These are phyloP conservation scores for Aspergillus ellipticus DNA, from an alignment of 495 filamentous ascomycete genomes.

Conservation along the genomic window DNA sequence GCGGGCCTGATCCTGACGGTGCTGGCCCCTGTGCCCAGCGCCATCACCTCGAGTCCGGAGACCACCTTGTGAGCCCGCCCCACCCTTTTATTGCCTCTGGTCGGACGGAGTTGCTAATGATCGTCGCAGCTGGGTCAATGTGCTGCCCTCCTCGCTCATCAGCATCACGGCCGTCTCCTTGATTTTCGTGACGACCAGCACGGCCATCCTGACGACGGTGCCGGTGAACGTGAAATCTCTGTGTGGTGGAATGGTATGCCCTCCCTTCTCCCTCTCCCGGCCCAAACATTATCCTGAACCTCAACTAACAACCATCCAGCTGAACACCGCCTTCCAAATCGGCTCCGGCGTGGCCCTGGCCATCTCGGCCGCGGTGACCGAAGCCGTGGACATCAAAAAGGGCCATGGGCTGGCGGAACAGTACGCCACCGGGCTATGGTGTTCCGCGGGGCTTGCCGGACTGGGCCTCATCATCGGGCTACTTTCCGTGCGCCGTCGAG, in stretches of 20 bases:
- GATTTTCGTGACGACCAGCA: conserved; percentile 37
- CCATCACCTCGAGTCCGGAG: conserved; percentile 25
- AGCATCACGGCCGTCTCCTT: conserved; percentile 38
- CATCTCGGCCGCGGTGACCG: conserved; percentile 35
- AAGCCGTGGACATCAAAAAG: conserved; percentile 31
- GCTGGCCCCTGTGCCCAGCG: conserved; percentile 31
- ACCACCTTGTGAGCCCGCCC: conserved; percentile 23
- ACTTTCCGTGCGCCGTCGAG: conserved; percentile 25
- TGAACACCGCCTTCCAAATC: conserved; percentile 40
- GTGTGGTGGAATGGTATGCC: conserved; percentile 33
- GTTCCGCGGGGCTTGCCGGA: conserved; percentile 30
- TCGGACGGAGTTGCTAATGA: conserved; percentile 9
- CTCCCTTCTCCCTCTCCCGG: not conserved
- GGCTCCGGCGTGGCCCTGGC: conserved; percentile 35
- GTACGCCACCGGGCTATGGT: conserved; percentile 37
- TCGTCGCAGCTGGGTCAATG: conserved; percentile 30
- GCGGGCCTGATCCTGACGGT: conserved; percentile 27
- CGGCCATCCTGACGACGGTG: conserved; percentile 32
- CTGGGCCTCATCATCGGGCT: conserved; percentile 29
- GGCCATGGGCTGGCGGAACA: conserved; percentile 29
- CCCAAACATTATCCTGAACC: not conserved
- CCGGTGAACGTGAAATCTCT: conserved; percentile 33
- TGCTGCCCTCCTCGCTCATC: conserved; percentile 32
- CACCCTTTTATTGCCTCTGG: not conserved
- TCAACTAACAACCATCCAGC: conserved; percentile 16